phyloP scores from a whole-genome alignment of 345 rosid genomes.

The Dimocarpus longan region DNA sequence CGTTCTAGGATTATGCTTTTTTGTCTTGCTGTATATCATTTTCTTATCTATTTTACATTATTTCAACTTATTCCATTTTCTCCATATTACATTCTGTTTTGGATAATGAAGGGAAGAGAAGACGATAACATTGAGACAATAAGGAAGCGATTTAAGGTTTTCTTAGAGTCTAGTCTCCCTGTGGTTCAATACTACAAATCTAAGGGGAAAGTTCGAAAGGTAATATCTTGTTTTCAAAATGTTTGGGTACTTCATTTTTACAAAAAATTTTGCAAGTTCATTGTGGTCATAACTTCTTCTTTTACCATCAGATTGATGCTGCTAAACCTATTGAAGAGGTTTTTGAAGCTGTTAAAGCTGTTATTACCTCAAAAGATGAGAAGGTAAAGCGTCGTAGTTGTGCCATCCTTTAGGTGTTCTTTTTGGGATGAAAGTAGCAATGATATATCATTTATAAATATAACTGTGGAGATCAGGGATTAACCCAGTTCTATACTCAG shows the following conservation, averaged over 20 bases:
- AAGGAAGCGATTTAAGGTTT: constrained; percentile 67
- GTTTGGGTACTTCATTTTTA: not conserved
- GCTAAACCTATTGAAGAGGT: constrained; percentile 64
- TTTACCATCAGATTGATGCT: constrained; percentile 61
- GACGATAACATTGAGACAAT: constrained; percentile 74
- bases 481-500: not conserved
- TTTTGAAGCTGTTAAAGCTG: constrained; percentile 53
- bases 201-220: constrained; percentile 68
- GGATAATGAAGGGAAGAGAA: constrained; percentile 61
- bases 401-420: constrained; percentile 13
- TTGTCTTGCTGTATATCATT: not conserved
- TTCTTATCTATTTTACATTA: not conserved
- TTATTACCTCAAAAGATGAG: constrained; percentile 50
- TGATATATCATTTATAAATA: not conserved
- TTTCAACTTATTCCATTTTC: not conserved
- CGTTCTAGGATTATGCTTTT: constrained; percentile 5
- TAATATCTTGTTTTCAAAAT: constrained; percentile 27
- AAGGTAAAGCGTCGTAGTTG: constrained; percentile 38
- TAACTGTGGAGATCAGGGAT: not conserved
- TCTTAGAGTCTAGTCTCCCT: constrained; percentile 62
- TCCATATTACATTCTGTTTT: not conserved
- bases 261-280: not conserved
- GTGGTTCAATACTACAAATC: constrained; percentile 50
- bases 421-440: not conserved
- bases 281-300: constrained; percentile 11